Evolutionary conservation across 2,329 filamentous ascomycete species (phyloP).

Genomic region (Cercospora zeae-maydis): DNA sequence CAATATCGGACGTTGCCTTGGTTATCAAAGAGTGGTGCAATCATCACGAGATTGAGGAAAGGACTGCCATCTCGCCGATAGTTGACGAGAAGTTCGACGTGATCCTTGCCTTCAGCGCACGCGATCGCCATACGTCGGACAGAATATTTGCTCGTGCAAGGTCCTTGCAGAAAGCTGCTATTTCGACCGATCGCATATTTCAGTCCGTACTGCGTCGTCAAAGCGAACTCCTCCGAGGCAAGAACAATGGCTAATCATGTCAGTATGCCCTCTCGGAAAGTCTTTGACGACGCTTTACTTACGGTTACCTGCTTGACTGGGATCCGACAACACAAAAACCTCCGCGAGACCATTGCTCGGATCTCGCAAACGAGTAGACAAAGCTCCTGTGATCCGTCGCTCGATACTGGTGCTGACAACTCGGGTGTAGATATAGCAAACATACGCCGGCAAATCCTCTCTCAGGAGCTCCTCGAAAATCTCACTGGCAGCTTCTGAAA

Average conservation of each 20-base stretch:
- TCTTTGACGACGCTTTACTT: background rate
- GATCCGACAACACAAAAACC: constrained; percentile 72
- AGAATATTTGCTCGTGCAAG: constrained; percentile 62
- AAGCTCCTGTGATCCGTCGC: constrained; percentile 61
- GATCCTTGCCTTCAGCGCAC: constrained; percentile 59
- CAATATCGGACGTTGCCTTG: constrained; percentile 64
- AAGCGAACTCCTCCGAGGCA: constrained; percentile 70
- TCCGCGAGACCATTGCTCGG: constrained; percentile 70
- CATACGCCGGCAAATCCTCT: constrained; percentile 68
- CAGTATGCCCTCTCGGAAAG: background rate
- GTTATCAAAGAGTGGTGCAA: constrained; percentile 66
- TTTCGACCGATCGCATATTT: constrained; percentile 70
- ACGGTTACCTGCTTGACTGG: constrained; percentile 65
- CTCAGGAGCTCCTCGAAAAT: constrained; percentile 62
- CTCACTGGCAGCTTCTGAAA: constrained; percentile 59
- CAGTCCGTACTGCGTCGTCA: constrained; percentile 70
- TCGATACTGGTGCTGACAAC: constrained; percentile 65
- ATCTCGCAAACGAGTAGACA: constrained; percentile 60
- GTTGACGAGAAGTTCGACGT: constrained; percentile 71
- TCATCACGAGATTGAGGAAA: constrained; percentile 74
- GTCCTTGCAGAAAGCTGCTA: constrained; percentile 73
- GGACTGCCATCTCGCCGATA: constrained; percentile 70
- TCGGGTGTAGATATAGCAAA: constrained; percentile 64
- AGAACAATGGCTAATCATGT: constrained; percentile 59
- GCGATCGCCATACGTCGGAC: constrained; percentile 60